Evolutionary conservation across 495 filamentous ascomycete genomes (phyloP).

Genomic region (Aspergillus avenaceus): DNA sequence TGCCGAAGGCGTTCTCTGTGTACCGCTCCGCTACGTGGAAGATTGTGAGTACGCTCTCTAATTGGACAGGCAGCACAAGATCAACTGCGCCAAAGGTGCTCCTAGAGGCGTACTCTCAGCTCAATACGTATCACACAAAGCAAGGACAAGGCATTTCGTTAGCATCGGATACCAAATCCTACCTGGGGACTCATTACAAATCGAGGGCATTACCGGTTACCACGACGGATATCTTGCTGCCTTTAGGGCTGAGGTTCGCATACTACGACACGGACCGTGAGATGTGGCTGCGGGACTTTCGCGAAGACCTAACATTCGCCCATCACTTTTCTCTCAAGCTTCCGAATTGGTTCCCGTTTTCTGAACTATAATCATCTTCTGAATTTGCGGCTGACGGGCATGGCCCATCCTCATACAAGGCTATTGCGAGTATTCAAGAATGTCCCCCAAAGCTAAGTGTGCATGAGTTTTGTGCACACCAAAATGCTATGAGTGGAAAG

Average conservation of each 20-base stretch:
- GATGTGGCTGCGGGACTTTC: slow-evolving; percentile 28
- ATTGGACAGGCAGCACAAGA: not conserved
- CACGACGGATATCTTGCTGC: slow-evolving; percentile 13
- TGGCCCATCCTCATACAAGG: slow-evolving; percentile 30
- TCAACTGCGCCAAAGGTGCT: not conserved
- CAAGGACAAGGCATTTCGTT: slow-evolving; percentile 14
- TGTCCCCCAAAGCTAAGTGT: slow-evolving; percentile 42
- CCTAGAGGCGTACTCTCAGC: slow-evolving; percentile 22
- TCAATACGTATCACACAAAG: slow-evolving; percentile 26
- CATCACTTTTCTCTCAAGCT: slow-evolving; percentile 34
- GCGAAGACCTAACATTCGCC: slow-evolving; percentile 25
- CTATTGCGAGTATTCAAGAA: slow-evolving; percentile 35
- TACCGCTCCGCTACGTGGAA: slow-evolving; percentile 52
- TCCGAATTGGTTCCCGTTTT: slow-evolving; percentile 21
- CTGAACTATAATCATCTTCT: slow-evolving; percentile 9
- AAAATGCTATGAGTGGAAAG: slow-evolving; percentile 38
- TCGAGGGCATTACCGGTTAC: slow-evolving; percentile 21
- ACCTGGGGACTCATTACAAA: slow-evolving; percentile 35
- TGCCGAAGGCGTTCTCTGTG: slow-evolving; percentile 36
- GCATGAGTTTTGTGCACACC: slow-evolving; percentile 49
- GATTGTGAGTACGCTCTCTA: slow-evolving; percentile 39
- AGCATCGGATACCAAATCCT: slow-evolving; percentile 44
- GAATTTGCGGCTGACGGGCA: slow-evolving; percentile 12
- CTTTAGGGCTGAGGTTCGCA: slow-evolving; percentile 12
- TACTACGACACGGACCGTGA: slow-evolving; percentile 19